Evolutionary conservation across 305 asterid genomes (phyloP), one percentile per base, ranked within the genome.

Genomic region (Fraxinus ornus): DNA sequence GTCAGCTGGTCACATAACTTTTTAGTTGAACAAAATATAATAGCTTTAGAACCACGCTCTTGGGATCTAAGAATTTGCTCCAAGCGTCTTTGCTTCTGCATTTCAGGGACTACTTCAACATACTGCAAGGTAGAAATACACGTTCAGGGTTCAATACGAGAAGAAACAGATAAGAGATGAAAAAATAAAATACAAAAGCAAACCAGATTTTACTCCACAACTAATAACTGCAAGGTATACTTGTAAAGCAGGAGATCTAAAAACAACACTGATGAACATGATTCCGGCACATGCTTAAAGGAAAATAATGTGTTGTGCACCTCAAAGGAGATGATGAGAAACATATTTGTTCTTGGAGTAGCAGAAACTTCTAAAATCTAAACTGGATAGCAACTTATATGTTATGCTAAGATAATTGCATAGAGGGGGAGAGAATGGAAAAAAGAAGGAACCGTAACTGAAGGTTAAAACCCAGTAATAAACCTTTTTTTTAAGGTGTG

Each of bases 41-140:
- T 94, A 77, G 90, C 79, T 88, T 92, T 95, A 33, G 99, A 92
- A 76, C 98, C 98, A 80, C 88, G 92, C 79, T 95, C 98, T 87
- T 93, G 95, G 76, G 98, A 93, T 90, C 96, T 88, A 83, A 95
- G 94, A 85, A 95, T 95, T 89, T 95, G 98, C 84, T 95, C 99
- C 85, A 95, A 81, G 39, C 98, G 96, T 84, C 97, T 93, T 86
- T 95, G 97, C 90, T 94, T 95, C 90, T 94, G 97, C 94, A 91
- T 87, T 87, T 90, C 97, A 73, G 97, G 98, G 83, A 95, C 97
- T 33, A 91, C 81, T 90, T 95, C 99, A 77, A 95, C 96, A 86
- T 90, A 90, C 99, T 95, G 95, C 86, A 86, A 26, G 76, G 55
- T 55, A 60, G 44, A 72, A 78, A 35, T 44, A 71, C 41, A 33